These are phyloP conservation scores for Boletales sp. DNA, from an alignment of 768 basidiomycete genomes.

Conservation along the genomic window DNA sequence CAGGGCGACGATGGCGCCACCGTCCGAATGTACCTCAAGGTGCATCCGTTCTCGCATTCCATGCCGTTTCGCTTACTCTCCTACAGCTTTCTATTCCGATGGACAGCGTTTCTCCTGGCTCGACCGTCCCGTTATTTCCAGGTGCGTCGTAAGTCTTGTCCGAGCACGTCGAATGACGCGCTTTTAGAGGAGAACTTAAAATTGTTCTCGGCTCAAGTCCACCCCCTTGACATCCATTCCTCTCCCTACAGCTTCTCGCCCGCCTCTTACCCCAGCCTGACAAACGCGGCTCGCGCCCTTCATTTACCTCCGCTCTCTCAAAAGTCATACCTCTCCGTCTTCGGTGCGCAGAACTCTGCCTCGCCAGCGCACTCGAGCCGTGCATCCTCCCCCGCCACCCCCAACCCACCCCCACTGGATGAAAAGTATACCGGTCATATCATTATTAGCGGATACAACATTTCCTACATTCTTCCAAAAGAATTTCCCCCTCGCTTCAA, in stretches of 20 bases:
- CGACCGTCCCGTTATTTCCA: constrained; percentile 68
- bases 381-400: constrained; percentile 24
- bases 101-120: constrained; percentile 62
- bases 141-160: constrained; percentile 37
- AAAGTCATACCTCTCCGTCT: constrained; percentile 58
- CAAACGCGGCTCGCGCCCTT: constrained; percentile 66
- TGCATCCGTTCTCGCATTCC: constrained; percentile 24
- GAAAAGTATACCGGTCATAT: constrained; percentile 70
- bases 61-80: constrained; percentile 1
- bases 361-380: constrained; percentile 30
- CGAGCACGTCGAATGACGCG: not conserved
- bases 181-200: constrained; percentile 74
- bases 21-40: constrained; percentile 78
- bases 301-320: constrained; percentile 59
- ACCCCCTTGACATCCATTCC: constrained; percentile 69
- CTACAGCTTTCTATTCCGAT: constrained; percentile 62
- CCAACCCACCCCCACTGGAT: constrained; percentile 47
- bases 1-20: constrained; percentile 60
- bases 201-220: constrained; percentile 67
- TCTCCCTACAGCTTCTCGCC: constrained; percentile 75
- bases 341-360: constrained; percentile 40
- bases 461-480: constrained; percentile 74
- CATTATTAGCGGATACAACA: constrained; percentile 71
- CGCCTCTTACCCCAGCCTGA: constrained; percentile 55
- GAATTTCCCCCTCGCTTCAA: constrained; percentile 44